Evolutionary conservation across 805 yeast species (phyloP).

Genomic region (Kregervanrija delftensis): DNA sequence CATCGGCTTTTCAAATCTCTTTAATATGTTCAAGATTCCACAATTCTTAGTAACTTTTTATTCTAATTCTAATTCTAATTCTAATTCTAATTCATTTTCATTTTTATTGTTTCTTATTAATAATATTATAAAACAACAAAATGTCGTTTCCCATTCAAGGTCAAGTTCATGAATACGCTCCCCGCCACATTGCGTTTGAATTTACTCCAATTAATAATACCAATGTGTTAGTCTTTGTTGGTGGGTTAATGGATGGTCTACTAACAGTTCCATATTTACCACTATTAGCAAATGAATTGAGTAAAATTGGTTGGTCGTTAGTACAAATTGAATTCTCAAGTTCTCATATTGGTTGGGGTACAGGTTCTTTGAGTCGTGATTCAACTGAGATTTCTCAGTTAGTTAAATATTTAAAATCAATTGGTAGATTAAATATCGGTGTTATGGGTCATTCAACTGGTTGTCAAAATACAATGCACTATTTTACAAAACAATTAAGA

Average conservation of each 20-base stretch:
- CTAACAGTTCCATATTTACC: conserved; percentile 60
- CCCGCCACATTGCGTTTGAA: conserved; percentile 48
- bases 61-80: no score
- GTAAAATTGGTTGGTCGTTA: conserved; percentile 46
- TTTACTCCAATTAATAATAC: conserved; percentile 28
- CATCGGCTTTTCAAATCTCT: no score
- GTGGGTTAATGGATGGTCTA: conserved; percentile 69
- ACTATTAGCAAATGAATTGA: conserved; percentile 38
- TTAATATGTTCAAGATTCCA: no score
- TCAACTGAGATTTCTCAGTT: conserved; percentile 47
- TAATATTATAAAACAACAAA: background rate
- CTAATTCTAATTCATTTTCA: no score
- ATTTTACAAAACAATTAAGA: conserved; percentile 34
- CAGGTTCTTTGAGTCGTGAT: conserved; percentile 55
- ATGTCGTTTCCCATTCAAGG: conserved; percentile 27
- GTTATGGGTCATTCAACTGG: conserved; percentile 85
- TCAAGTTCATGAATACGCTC: conserved; percentile 38
- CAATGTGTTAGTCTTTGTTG: conserved; percentile 62
- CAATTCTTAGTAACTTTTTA: no score
- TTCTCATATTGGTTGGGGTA: conserved; percentile 71
- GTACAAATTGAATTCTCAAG: conserved; percentile 51
- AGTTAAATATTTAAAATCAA: conserved; percentile 46
- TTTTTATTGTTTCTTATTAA: no score
- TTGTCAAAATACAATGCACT: conserved; percentile 68
- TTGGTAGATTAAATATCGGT: conserved; percentile 40